Conservation (phyloP, 108 stramenopile species). For the Nitzschia sp. region DNA sequence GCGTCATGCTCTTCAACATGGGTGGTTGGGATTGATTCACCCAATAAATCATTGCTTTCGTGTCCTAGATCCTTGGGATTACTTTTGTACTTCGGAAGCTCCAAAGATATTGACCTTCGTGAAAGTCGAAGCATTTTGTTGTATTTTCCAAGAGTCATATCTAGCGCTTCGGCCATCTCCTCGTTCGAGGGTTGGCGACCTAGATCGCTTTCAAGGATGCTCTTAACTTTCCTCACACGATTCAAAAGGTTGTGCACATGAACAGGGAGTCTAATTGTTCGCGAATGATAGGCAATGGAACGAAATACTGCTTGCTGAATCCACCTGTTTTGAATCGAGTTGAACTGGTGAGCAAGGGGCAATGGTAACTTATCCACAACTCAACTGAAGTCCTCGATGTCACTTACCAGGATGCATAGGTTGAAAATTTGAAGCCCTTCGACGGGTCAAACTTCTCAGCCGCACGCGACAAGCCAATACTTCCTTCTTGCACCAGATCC, state of each 20-base stretch:
- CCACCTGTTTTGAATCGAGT: conserved; percentile 54
- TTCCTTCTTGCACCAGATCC: conserved; percentile 91
- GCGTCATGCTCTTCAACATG: conserved; percentile 17
- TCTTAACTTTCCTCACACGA: conserved; percentile 72
- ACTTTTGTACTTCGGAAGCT: conserved; percentile 75
- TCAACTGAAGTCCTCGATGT: too few species aligned
- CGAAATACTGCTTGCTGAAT: conserved; percentile 92
- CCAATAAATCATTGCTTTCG: conserved; percentile 72
- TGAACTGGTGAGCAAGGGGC: too few species aligned
- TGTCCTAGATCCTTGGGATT: conserved; percentile 85
- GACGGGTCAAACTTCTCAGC: conserved; percentile 89
- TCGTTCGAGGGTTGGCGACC: conserved; percentile 87
- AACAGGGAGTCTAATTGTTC: conserved; percentile 94
- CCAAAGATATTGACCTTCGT: conserved; percentile 78
- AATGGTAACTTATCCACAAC: too few species aligned
- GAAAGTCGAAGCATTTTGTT: conserved; percentile 82
- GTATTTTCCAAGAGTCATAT: conserved; percentile 79
- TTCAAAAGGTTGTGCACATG: conserved; percentile 95
- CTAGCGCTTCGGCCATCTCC: conserved; percentile 86
- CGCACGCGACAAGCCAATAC: conserved; percentile 79
- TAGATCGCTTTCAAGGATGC: conserved; percentile 56
- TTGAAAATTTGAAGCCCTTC: conserved; percentile 91
- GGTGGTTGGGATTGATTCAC: conserved; percentile 57
- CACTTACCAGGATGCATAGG: conserved; percentile 87
- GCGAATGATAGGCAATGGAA: conserved; percentile 90